Base-by-base conservation (phyloP, 768 basidiomycete genomes). In the Mycena epipterygia region DNA sequence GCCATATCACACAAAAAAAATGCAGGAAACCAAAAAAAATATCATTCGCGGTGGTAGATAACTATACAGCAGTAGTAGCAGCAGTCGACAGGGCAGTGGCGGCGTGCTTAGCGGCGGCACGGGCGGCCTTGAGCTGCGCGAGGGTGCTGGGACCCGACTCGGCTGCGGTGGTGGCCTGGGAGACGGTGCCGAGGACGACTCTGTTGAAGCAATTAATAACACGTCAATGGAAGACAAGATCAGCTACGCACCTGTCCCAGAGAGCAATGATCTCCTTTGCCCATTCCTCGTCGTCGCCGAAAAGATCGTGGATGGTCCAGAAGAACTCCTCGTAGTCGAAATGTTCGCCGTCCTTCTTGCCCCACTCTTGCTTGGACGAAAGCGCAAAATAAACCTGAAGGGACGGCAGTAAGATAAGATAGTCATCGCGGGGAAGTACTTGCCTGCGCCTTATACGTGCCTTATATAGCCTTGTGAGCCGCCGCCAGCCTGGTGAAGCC, bases 311-410 rank as follows among this genome's bases (percentile, higher is more conserved):
- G 21, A 56, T 35, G 7, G 33, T 56, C 33, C 35, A 56, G 55
- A 56, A 56, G 14, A 56, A 56, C 3, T 37, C 21, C 11, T 56
- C 55, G 35, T 56, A 56, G n/a, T 39, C 29, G n/a, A 56, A 56
- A n/a, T n/a, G n/a, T 5, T 52, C 9, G 33, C 55, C 55, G 7
- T 56, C 55, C 33, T 5, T 56, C 55, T 56, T 53, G 42, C 49
- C 1, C 52, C 52, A 64, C 2, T 64, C 63, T 3, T 55, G 52
- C 41, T 46, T 32, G 29, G 63, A 55, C 1, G 63, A 64, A 0
- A 64, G 52, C 27, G 52, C 63, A n/a, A 64, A 64, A 14, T 35
- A 33, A 19, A 64, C 63, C 63, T 64, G 53, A 2, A 5, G 35
- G 35, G 25, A 39, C n/a, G n/a, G n/a, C n/a, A n/a, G n/a, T n/a